phyloP scores from a whole-genome alignment of 2,329 filamentous ascomycete genomes.

The Fonsecaea nubica region DNA sequence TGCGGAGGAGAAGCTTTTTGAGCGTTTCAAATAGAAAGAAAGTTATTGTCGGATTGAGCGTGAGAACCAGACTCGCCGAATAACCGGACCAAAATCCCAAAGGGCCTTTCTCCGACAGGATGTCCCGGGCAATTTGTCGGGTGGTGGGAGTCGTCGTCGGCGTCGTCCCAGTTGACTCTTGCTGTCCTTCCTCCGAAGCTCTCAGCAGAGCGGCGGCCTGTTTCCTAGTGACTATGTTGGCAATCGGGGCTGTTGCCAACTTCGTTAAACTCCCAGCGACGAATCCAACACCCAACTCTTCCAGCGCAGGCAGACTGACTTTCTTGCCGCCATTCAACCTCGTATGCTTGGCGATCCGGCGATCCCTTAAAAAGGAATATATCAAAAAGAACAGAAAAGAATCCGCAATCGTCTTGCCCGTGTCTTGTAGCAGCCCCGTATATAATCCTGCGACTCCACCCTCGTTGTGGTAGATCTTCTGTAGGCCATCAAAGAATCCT shows the following conservation, averaged over 20 bases:
- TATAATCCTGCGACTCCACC: conserved; percentile 76
- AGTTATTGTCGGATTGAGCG: conserved; percentile 84
- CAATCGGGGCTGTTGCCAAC: conserved; percentile 77
- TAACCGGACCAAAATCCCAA: conserved; percentile 87
- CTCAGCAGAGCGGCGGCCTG: conserved; percentile 69
- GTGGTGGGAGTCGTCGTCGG: conserved; percentile 50
- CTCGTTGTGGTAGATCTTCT: conserved; percentile 72
- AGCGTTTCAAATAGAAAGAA: conserved; percentile 81
- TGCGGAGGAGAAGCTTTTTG: conserved; percentile 64
- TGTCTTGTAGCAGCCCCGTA: conserved; percentile 67
- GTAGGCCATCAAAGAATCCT: conserved; percentile 71
- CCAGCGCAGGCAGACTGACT: conserved; percentile 63
- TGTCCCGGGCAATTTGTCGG: conserved; percentile 66
- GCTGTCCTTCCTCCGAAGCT: conserved; percentile 36
- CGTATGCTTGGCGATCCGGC: conserved; percentile 47
- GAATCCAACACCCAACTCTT: conserved; percentile 77
- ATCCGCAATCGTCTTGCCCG: conserved; percentile 72
- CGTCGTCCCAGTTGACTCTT: conserved; percentile 30
- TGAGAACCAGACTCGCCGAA: conserved; percentile 77
- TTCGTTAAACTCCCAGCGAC: conserved; percentile 76
- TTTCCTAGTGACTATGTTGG: conserved; percentile 81
- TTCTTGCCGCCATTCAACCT: conserved; percentile 44
- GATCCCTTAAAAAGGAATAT: conserved; percentile 66
- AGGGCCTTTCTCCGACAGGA: conserved; percentile 72
- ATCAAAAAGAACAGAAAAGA: conserved; percentile 87